Percentiles rank a stretch among this genome's conserved stretches.
These are phyloP conservation scores for Epichloe scottii DNA, from an alignment of 2,329 filamentous ascomycete species.

Conservation along the genomic window DNA sequence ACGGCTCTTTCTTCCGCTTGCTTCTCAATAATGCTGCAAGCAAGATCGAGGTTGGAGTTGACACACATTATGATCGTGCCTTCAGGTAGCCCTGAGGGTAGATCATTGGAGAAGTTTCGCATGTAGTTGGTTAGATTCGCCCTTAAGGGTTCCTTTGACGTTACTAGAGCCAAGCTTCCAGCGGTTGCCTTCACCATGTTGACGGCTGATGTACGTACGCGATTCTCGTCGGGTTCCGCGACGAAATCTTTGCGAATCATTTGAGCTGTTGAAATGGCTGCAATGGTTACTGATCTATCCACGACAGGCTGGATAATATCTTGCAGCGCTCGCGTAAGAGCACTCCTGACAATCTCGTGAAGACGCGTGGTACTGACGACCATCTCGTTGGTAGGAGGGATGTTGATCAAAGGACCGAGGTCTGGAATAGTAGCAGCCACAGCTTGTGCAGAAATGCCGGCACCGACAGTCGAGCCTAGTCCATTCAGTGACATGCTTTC, in stretches of 20 bases:
- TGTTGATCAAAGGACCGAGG: constrained; percentile 63
- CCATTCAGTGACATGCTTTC: constrained; percentile 71
- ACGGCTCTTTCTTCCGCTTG: constrained; percentile 88
- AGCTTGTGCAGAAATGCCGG: constrained; percentile 63
- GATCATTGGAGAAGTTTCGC: constrained; percentile 51
- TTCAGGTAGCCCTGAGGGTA: constrained; percentile 77
- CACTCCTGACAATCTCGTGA: constrained; percentile 68
- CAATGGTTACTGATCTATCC: constrained; percentile 93
- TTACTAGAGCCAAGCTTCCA: constrained; percentile 89
- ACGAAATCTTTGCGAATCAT: constrained; percentile 95
- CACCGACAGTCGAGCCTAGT: constrained; percentile 53
- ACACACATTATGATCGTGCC: constrained; percentile 97
- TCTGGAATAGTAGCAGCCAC: constrained; percentile 76
- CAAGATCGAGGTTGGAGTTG: constrained; percentile 89
- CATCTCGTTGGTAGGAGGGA: constrained; percentile 71
- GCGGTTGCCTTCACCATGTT: constrained; percentile 93
- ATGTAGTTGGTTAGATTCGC: constrained; percentile 98
- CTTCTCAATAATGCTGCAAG: constrained; percentile 88
- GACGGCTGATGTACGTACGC: constrained; percentile 72
- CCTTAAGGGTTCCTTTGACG: constrained; percentile 89
- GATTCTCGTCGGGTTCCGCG: constrained; percentile 80
- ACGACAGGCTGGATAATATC: constrained; percentile 98
- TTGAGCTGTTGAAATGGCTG: constrained; percentile 89
- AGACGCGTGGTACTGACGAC: constrained; percentile 57
- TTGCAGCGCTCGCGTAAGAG: constrained; percentile 78